Conservation (phyloP, 768 basidiomycete genomes). For the Leucocoprinus sp. region DNA sequence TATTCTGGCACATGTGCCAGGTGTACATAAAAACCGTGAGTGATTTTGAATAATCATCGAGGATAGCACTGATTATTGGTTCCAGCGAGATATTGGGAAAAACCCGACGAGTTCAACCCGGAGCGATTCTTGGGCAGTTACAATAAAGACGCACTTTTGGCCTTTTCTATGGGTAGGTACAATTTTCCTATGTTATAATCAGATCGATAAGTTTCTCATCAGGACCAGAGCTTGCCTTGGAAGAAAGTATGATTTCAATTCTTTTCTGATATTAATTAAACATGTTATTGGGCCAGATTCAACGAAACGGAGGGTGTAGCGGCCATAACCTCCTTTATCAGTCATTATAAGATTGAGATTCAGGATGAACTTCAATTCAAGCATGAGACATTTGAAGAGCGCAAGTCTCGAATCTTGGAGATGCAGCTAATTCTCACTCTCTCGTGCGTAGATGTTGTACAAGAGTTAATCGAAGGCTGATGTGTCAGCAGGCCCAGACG, state of each 20-base stretch:
- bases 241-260: conserved; percentile 18
- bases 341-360: conserved; percentile 38
- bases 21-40: conserved; percentile 6
- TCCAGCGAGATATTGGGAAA: conserved; percentile 47
- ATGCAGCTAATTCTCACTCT: conserved; percentile 30
- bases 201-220: too few relatives aligned
- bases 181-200: too few relatives aligned
- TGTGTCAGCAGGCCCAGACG: too few relatives aligned
- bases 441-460: too few relatives aligned
- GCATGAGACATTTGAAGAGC: conserved; percentile 37
- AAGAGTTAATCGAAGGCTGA: too few relatives aligned
- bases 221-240: conserved; percentile 39
- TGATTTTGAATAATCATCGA: too few relatives aligned
- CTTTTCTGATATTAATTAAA: not conserved
- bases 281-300: too few relatives aligned
- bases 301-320: conserved; percentile 45
- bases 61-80: too few relatives aligned
- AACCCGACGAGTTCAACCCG: conserved; percentile 36
- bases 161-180: conserved; percentile 14
- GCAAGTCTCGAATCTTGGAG: conserved; percentile 32
- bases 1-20: conserved; percentile 20
- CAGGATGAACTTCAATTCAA: conserved; percentile 45
- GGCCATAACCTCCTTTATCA: conserved; percentile 39
- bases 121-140: conserved; percentile 14
- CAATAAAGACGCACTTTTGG: conserved; percentile 13